Percentiles rank a stretch among this genome's conserved stretches.
Evolutionary conservation across 352 stramenopile species (phyloP).

Genomic region (Phytophthora ohioensis): DNA sequence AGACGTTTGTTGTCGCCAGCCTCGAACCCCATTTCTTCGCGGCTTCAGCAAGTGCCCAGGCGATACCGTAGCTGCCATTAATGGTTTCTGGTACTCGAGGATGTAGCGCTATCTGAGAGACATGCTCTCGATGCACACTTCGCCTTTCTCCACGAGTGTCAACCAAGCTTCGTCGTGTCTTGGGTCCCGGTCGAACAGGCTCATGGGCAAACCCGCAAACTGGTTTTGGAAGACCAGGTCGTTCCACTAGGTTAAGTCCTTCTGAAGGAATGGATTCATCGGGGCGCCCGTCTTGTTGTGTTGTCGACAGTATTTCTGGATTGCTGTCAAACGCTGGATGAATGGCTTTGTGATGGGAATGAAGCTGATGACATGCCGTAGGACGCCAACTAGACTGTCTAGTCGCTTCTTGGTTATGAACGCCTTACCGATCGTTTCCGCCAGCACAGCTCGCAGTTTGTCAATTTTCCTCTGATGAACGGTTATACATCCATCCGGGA

Average conservation of each 20-base stretch:
- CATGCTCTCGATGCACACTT: not conserved
- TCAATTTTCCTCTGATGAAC: not conserved
- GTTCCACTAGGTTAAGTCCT: conserved; percentile 1
- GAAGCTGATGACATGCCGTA: not conserved
- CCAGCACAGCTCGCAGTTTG: not conserved
- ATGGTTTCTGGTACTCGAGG: not conserved
- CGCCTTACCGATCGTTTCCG: not conserved
- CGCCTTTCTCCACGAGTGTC: no score
- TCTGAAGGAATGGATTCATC: conserved; percentile 1
- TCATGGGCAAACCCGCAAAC: not conserved
- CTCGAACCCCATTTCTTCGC: not conserved
- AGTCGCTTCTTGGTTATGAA: not conserved
- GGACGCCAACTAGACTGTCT: not conserved
- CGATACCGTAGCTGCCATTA: no score
- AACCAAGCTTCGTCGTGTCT: not conserved
- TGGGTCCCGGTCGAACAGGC: not conserved
- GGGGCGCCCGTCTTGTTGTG: not conserved
- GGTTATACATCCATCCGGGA: no score
- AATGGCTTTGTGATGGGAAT: conserved; percentile 2
- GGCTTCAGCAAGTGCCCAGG: no score
- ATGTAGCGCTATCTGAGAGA: not conserved
- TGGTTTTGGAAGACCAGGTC: conserved; percentile 10
- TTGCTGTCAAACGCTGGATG: not conserved
- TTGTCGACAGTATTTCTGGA: not conserved
- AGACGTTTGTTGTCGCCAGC: not conserved